Evolutionary conservation across 345 rosid species (phyloP).

Genomic region (Ailanthus altissimus): DNA sequence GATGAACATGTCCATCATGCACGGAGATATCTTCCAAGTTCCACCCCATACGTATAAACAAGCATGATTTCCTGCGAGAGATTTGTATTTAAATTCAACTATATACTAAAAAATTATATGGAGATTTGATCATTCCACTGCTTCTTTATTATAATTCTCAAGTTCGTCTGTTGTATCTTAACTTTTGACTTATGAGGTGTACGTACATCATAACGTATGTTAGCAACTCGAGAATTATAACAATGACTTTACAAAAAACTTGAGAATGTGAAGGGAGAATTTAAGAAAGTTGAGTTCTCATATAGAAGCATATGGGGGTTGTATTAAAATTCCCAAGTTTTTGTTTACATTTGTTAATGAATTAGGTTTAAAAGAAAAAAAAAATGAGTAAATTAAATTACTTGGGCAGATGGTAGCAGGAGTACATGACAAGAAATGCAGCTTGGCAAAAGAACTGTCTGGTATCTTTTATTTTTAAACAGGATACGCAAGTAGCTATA

Average conservation of each 20-base stretch:
- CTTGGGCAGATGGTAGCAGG: not conserved
- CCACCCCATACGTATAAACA: constrained; percentile 7
- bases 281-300: too few species aligned
- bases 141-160: too few species aligned
- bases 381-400: not conserved
- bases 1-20: not conserved
- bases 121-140: too few species aligned
- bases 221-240: not conserved
- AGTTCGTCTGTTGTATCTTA: not conserved
- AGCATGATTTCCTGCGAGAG: constrained; percentile 6
- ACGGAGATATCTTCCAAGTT: too few species aligned
- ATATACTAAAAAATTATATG: too few species aligned
- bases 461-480: too few species aligned
- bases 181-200: too few species aligned
- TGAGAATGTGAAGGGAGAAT: not conserved
- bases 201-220: not conserved
- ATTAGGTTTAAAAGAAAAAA: not conserved
- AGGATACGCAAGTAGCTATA: not conserved
- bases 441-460: not conserved
- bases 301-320: too few species aligned
- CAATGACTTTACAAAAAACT: not conserved
- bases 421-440: not conserved
- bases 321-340: too few species aligned
- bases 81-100: not conserved
- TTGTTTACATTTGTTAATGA: too few species aligned